These are phyloP conservation scores for Lactarius trivialis DNA, from an alignment of 768 basidiomycete genomes.

Conservation along the genomic window DNA sequence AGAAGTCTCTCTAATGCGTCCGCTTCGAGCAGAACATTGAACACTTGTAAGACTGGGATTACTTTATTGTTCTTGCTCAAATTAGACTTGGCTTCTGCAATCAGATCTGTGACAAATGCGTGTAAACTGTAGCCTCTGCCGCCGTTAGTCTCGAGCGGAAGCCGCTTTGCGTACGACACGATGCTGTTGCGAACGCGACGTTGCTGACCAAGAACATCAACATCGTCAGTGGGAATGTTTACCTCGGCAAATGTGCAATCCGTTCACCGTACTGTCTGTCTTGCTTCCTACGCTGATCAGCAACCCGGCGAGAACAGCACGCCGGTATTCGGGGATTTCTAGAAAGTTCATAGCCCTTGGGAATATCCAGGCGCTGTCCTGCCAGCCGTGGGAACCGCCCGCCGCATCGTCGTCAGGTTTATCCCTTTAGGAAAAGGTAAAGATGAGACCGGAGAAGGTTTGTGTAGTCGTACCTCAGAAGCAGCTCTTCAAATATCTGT, in stretches of 20 bases:
- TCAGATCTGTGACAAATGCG: conserved; percentile 52
- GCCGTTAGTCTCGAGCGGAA: conserved; percentile 38
- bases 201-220: conserved; percentile 42
- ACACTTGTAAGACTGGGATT: conserved; percentile 75
- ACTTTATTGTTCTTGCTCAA: conserved; percentile 62
- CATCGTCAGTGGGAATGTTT: conserved; percentile 17
- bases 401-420: conserved; percentile 31
- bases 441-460: neutral
- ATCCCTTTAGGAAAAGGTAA: conserved; percentile 6
- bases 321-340: conserved; percentile 55
- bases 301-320: conserved; percentile 58
- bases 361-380: conserved; percentile 68
- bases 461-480: conserved; percentile 36
- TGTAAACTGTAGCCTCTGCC: conserved; percentile 40
- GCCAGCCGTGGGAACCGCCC: conserved; percentile 41
- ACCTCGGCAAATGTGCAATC: conserved; percentile 16
- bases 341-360: conserved; percentile 64
- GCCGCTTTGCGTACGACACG: conserved; percentile 45
- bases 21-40: conserved; percentile 66
- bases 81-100: conserved; percentile 47
- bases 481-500: conserved; percentile 45
- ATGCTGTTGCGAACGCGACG: conserved; percentile 59
- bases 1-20: conserved; percentile 49
- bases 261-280: conserved; percentile 76
- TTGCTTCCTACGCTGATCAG: conserved; percentile 77